Base-by-base conservation (phyloP, 1,284 basidiomycete species). In the Pseudozyma thailandica region DNA sequence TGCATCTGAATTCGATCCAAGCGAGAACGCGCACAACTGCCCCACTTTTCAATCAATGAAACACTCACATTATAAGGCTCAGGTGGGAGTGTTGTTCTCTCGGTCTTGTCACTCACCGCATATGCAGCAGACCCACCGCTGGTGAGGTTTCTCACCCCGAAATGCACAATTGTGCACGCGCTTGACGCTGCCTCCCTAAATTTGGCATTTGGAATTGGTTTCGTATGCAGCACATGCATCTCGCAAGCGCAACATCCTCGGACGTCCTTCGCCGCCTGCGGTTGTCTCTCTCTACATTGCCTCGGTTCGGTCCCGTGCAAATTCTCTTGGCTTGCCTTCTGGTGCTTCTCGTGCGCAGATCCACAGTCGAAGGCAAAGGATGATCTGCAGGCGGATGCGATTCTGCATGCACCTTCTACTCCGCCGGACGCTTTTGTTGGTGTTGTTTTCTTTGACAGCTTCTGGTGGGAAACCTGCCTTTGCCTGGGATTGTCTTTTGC, bases 161-260 rank as follows among this genome's bases (percentile, higher is more conserved):
- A 33, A 33, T 13, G 4, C n/a, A 16, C 31, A 33, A 23, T 38
- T 38, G 39, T 12, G 18, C 1, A 25, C 9, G 18, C 6, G 38
- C 38, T 41, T 41, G 35, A 20, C 7, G 23, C 25, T 26, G 13
- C 4, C 23, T 44, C 23, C 25, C 23, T 27, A 44, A 44, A 44
- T n/a, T 44, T 44, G 42, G 42, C 42, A 44, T 44, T 44, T n/a
- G 33, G 33, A 35, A 9, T 35, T 35, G 33, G n/a, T 35, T 35
- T 35, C 33, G 7, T 35, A 35, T 35, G 33, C 33, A 16, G 33
- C 33, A 35, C 6, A 35, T 35, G 33, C 33, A 35, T n/a, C 13
- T 35, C 33, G 33, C 33, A 35, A 35, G 33, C 33, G 33, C 33
- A 35, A 16, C 33, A 35, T 5, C 33, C 33, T 35, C 33, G 33